These are phyloP conservation scores for Ophiostoma ips DNA, from an alignment of 2,329 filamentous ascomycete species.

Conservation along the genomic window DNA sequence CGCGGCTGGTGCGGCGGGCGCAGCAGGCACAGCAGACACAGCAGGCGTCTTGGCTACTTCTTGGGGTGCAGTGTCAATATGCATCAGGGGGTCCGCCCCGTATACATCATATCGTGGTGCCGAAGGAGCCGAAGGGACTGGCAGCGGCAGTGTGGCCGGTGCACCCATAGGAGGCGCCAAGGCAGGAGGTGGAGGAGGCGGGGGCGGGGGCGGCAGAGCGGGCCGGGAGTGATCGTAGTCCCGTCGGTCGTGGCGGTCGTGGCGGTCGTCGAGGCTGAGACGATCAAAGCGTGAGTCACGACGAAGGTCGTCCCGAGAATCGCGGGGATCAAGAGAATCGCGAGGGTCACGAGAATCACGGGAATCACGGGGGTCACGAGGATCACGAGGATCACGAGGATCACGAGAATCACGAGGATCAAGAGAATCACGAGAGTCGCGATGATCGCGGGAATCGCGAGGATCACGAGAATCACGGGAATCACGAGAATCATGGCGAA, in stretches of 20 bases:
- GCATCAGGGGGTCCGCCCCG: background rate
- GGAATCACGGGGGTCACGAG: too few species aligned
- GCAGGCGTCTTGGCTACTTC: background rate
- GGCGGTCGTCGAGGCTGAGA: background rate
- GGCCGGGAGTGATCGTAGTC: background rate
- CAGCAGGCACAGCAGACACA: slow-evolving; percentile 29
- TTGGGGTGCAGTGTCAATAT: background rate
- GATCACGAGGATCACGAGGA: too few species aligned
- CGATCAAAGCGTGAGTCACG: background rate
- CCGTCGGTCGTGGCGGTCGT: background rate
- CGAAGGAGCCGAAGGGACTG: background rate
- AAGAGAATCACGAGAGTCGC: too few species aligned
- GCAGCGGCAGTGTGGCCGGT: background rate
- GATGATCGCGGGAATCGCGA: background rate
- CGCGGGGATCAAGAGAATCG: too few species aligned
- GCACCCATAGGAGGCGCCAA: background rate
- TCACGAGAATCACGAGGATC: too few species aligned
- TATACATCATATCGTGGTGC: slow-evolving; percentile 2
- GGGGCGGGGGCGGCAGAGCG: background rate
- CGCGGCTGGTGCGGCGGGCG: too few species aligned
- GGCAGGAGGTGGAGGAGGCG: background rate
- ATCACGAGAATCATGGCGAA: slow-evolving; percentile 1
- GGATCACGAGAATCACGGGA: background rate
- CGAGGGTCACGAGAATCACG: too few species aligned
- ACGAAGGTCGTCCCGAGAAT: background rate